phyloP scores from a whole-genome alignment of 1,284 basidiomycete species.

The Stereum hirsutum region DNA sequence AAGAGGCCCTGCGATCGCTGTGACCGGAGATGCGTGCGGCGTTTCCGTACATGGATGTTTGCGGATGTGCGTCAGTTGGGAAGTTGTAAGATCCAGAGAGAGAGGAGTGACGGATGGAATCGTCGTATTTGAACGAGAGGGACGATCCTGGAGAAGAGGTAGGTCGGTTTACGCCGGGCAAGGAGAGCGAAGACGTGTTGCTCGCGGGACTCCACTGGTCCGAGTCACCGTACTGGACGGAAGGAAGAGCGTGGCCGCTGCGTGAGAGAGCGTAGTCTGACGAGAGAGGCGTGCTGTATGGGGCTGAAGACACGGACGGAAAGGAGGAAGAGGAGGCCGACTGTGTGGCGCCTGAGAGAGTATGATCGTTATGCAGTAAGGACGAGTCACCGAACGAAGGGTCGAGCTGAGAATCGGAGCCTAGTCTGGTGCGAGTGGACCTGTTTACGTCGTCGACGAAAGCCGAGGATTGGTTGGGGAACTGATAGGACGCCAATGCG shows the following conservation, averaged over 20 bases:
- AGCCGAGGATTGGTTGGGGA: slow-evolving; percentile 36
- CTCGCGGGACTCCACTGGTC: slow-evolving; percentile 9
- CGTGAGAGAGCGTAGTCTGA: slow-evolving; percentile 26
- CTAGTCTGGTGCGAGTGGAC: slow-evolving; percentile 33
- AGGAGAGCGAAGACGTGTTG: slow-evolving; percentile 16
- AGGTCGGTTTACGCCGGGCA: slow-evolving; percentile 23
- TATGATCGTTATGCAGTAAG: slow-evolving; percentile 15
- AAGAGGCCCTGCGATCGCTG: slow-evolving; percentile 41
- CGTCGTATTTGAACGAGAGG: slow-evolving; percentile 48
- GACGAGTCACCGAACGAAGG: slow-evolving; percentile 32
- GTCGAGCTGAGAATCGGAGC: slow-evolving; percentile 40
- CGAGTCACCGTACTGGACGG: slow-evolving; percentile 12
- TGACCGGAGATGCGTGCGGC: slow-evolving; percentile 63
- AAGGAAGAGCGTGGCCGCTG: slow-evolving; percentile 10
- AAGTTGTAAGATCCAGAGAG: slow-evolving; percentile 42
- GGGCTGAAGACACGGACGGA: slow-evolving; percentile 28
- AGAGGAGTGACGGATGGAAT: slow-evolving; percentile 52
- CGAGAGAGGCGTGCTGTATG: slow-evolving; percentile 33
- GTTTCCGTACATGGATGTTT: slow-evolving; percentile 39
- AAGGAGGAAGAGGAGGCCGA: slow-evolving; percentile 33
- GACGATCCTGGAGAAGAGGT: slow-evolving; percentile 43
- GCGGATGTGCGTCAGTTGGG: slow-evolving; percentile 39
- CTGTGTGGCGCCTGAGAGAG: slow-evolving; percentile 7
- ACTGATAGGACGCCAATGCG: slow-evolving; percentile 49
- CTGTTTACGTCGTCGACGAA: slow-evolving; percentile 23